These are phyloP conservation scores for Comarum palustre DNA, from an alignment of 306 rosid species.

Conservation along the genomic window DNA sequence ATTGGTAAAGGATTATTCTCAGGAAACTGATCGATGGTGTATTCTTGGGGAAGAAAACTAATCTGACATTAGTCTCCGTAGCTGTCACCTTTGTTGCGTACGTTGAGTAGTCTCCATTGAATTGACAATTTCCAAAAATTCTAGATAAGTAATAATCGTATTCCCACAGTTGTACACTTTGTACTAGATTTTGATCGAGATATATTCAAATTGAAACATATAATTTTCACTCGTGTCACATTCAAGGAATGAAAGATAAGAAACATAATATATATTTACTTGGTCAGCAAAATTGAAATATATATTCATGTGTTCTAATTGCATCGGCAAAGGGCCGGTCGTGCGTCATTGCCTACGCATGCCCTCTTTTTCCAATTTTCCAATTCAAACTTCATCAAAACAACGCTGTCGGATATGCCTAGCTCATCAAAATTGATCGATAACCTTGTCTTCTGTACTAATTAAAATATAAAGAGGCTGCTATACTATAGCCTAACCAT, in stretches of 20 bases:
- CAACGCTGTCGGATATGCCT: not conserved
- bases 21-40: not conserved
- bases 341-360: not conserved
- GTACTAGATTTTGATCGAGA: not conserved
- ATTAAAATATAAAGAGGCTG: too few species aligned
- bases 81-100: not conserved
- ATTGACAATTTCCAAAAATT: constrained; percentile 18
- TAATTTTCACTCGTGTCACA: not conserved
- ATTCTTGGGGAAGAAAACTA: not conserved
- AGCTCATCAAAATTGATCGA: not conserved
- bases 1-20: not conserved
- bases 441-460: not conserved
- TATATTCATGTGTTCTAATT: not conserved
- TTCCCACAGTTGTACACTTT: not conserved
- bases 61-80: not conserved
- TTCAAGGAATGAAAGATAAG: not conserved
- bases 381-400: not conserved
- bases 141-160: not conserved
- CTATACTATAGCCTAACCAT: too few species aligned
- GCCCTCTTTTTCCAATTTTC: not conserved
- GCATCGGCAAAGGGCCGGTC: not conserved
- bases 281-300: not conserved
- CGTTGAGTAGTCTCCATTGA: constrained; percentile 3
- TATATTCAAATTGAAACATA: not conserved
- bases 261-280: too few species aligned